These are phyloP conservation scores for Tricholoma hemisulphureum DNA, from an alignment of 768 basidiomycete species.

Conservation along the genomic window DNA sequence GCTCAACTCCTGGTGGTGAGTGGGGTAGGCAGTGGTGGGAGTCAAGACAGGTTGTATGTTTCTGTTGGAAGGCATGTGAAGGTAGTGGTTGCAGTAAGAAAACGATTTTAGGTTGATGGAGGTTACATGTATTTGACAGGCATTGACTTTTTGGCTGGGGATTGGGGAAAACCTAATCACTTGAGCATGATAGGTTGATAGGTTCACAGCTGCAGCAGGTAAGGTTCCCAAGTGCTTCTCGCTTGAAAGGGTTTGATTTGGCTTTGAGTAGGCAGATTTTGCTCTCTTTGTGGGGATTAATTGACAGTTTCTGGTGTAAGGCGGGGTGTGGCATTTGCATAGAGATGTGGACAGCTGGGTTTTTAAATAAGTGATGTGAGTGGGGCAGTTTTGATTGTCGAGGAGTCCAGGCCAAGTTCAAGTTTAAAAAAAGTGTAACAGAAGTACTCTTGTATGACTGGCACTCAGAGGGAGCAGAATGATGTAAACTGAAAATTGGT, in stretches of 20 bases:
- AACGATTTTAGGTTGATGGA: background rate
- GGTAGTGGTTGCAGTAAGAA: background rate
- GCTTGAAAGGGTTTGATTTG: background rate
- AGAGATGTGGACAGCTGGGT: background rate
- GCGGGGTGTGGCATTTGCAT: background rate
- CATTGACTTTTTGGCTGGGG: background rate
- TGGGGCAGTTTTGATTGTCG: background rate
- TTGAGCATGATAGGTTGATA: background rate
- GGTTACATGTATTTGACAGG: too few relatives aligned
- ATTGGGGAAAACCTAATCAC: background rate
- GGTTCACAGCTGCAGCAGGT: background rate
- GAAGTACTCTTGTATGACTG: background rate
- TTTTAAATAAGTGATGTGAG: background rate
- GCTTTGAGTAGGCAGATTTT: background rate
- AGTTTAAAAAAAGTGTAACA: background rate
- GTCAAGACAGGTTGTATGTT: background rate
- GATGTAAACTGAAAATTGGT: too few relatives aligned
- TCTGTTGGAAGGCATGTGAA: background rate
- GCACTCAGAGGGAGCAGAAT: background rate
- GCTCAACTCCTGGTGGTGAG: background rate
- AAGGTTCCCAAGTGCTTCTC: background rate
- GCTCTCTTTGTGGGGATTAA: background rate
- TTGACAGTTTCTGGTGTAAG: background rate
- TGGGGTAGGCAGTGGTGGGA: background rate
- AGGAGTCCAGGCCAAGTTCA: background rate